Base-by-base conservation (phyloP, 2,329 filamentous ascomycete species). In the Venturia asperata region DNA sequence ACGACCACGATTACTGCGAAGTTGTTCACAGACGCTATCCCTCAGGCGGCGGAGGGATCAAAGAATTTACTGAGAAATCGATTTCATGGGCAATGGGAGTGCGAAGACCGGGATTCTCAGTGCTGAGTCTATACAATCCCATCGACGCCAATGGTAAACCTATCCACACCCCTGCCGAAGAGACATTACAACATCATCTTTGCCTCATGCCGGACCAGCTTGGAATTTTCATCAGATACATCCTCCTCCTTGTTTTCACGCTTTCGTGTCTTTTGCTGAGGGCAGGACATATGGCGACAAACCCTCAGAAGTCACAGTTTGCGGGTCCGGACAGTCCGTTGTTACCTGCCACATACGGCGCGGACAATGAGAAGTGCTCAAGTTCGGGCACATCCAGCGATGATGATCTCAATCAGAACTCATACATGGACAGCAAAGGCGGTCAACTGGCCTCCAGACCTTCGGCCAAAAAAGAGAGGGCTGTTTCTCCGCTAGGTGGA, bases 1-100 rank as follows among this genome's bases (percentile, higher is more conserved):
- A 99, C 71, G 94, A 99, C 73, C 94, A 99, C 78, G 94, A 99
- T 78, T 97, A 97, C 78, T 99, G 94, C 77, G 92, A 96, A 72
- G 79, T 97, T 7, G 82, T 87, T 0, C 94, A 99, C 75, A 85
- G 86, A 2, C 82, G 85, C 21, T 85, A 87, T 66, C 78, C 80
- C 0, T 82, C 81, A 5, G 83, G 82, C 34, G 84, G 88, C 41
- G 81, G 80, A 61, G 79, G 78, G 6, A 80, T 84, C 30, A 76
- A 77, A 30, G 94, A 99, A 74, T 95, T 97, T 68, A 99, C 94
- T 0, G 92, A 97, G 70, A 99, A 99, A 78, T 92, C 89, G 72
- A 86, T 95, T 69, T 95, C 88, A 72, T 96, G 93, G 91, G 92
- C 91, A 21, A 97, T 97, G 94, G 92, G 94, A 10, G 90, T 99